A percentile compares a stretch with the other conserved stretches of the same genome.
These are phyloP conservation scores for Collybiopsis confluens DNA, from an alignment of 768 basidiomycete species.

Conservation along the genomic window DNA sequence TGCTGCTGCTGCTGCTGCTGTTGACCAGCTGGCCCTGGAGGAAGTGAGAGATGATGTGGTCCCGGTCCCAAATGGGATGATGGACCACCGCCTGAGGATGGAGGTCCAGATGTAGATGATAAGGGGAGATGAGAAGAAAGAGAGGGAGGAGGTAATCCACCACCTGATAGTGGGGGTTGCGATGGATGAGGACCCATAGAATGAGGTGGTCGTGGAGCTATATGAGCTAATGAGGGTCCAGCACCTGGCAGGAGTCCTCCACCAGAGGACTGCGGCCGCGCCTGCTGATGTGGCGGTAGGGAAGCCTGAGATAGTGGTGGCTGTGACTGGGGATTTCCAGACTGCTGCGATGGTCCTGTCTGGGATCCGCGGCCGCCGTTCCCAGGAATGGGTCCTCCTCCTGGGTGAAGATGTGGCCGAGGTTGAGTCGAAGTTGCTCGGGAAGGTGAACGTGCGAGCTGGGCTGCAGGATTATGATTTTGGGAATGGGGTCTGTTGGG, in stretches of 20 bases:
- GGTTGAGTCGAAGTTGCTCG: conserved; percentile 44
- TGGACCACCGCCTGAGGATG: conserved; percentile 6
- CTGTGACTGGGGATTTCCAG: neutral
- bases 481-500: conserved; percentile 60
- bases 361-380: neutral
- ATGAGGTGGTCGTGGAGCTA: conserved; percentile 30
- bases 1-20: conserved; percentile 16
- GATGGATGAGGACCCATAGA: neutral
- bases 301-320: neutral
- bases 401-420: conserved; percentile 37
- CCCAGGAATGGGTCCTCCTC: conserved; percentile 14
- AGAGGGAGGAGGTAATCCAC: too few relatives aligned
- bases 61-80: conserved; percentile 8
- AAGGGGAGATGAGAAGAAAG: too few relatives aligned
- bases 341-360: neutral
- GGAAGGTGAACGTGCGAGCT: conserved; percentile 46
- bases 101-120: conserved; percentile 16
- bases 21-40: conserved; percentile 5
- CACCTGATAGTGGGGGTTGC: too few relatives aligned
- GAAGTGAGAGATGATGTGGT: neutral
- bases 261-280: neutral
- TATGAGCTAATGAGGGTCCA: conserved; percentile 9
- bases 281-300: neutral
- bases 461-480: conserved; percentile 33
- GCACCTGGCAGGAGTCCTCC: neutral